Percentiles rank a stretch among this genome's conserved stretches.
Conservation (phyloP, 805 yeast species). For the Sugiyamaella valdiviana region DNA sequence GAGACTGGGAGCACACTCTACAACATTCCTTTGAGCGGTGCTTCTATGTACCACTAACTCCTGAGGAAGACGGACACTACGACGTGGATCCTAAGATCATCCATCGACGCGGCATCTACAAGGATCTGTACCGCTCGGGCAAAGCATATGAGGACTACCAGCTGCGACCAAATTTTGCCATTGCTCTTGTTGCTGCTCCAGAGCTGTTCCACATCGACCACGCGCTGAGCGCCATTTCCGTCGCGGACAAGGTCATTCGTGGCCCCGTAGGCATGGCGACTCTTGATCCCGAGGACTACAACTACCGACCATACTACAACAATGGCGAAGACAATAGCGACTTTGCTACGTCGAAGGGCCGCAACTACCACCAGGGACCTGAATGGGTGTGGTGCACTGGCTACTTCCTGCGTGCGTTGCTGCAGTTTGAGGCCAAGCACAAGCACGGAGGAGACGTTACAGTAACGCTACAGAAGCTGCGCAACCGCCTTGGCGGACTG, state of each 20-base stretch:
- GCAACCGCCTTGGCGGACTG: conserved; percentile 57
- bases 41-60: conserved; percentile 66
- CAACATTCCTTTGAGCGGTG: conserved; percentile 71
- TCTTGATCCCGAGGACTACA: conserved; percentile 85
- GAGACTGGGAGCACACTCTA: conserved; percentile 66
- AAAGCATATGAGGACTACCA: conserved; percentile 93
- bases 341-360: conserved; percentile 89
- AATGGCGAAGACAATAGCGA: conserved; percentile 77
- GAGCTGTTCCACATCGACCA: conserved; percentile 64
- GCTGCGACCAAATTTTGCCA: conserved; percentile 82
- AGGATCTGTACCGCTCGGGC: conserved; percentile 74
- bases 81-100: conserved; percentile 59
- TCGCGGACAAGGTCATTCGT: conserved; percentile 68
- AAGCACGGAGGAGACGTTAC: conserved; percentile 39
- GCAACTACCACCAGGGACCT: conserved; percentile 98
- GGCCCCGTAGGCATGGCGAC: conserved; percentile 93
- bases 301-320: conserved; percentile 83
- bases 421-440: conserved; percentile 45
- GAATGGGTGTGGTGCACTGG: conserved; percentile 97
- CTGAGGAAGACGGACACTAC: conserved; percentile 53
- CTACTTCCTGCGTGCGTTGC: conserved; percentile 74
- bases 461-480: conserved; percentile 52
- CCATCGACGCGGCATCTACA: conserved; percentile 90
- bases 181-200: conserved; percentile 93
- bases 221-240: conserved; percentile 58